These are phyloP conservation scores for Persicaria maculosa DNA, from an alignment of 148 eudicot genomes.

Conservation along the genomic window DNA sequence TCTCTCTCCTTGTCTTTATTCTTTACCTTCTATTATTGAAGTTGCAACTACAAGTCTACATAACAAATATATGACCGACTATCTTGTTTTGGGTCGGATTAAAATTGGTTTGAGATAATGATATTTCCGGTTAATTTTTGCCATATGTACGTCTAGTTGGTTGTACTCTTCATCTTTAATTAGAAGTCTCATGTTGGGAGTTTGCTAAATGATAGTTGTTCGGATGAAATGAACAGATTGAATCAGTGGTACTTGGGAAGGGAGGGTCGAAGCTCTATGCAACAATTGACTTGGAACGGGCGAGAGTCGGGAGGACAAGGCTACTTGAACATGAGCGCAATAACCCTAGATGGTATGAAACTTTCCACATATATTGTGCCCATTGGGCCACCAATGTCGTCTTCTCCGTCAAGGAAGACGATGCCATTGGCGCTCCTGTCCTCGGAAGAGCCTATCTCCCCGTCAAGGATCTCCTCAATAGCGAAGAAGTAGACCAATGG, in stretches of 20 bases:
- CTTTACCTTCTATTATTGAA: neutral
- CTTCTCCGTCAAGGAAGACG: slow-evolving; percentile 41
- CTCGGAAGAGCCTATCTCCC: slow-evolving; percentile 46
- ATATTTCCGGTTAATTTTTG: too few species aligned
- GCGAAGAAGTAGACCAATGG: slow-evolving; percentile 35
- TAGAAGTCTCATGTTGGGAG: slow-evolving; percentile 22
- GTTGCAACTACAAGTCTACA: slow-evolving; percentile 15
- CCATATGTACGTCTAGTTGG: slow-evolving; percentile 63
- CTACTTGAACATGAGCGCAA: slow-evolving; percentile 23
- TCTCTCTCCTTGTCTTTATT: neutral
- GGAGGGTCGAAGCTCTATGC: slow-evolving; percentile 31
- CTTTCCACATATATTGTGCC: slow-evolving; percentile 47
- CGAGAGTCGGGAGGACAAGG: slow-evolving; percentile 42
- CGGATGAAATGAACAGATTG: slow-evolving; percentile 20
- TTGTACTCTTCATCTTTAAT: slow-evolving; percentile 45
- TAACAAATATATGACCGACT: slow-evolving; percentile 5
- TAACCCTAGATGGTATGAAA: slow-evolving; percentile 48
- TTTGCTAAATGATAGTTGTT: slow-evolving; percentile 50
- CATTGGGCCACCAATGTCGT: slow-evolving; percentile 36
- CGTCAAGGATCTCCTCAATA: slow-evolving; percentile 27
- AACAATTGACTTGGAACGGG: slow-evolving; percentile 39
- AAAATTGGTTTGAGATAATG: too few species aligned
- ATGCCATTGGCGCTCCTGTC: slow-evolving; percentile 32
- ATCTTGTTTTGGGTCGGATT: slow-evolving; percentile 15
- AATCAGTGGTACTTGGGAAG: slow-evolving; percentile 18